Evolutionary conservation across 2,329 filamentous ascomycete genomes (phyloP).

Genomic region (Metarhizium guizhouense): DNA sequence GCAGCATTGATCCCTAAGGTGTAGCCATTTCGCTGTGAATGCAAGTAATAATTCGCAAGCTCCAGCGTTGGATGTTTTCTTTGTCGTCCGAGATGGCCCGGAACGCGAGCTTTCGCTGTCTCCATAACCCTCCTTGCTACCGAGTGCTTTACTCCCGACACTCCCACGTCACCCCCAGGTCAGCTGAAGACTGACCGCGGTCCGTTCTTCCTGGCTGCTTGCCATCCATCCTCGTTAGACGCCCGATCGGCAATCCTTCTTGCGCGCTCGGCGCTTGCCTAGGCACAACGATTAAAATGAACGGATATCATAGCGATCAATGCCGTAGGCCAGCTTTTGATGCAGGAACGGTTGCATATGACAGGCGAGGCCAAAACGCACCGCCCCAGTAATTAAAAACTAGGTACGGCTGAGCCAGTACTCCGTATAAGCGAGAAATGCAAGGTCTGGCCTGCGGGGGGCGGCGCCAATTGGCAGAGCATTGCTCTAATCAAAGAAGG

Average conservation of each 20-base stretch:
- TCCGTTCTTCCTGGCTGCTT: neutral
- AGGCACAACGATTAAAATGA: neutral
- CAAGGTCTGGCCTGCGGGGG: neutral
- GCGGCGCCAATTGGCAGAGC: neutral
- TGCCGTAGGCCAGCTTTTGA: neutral
- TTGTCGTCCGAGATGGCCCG: neutral
- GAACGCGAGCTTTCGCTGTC: neutral
- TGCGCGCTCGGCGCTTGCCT: neutral
- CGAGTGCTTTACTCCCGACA: neutral
- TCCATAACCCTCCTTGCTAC: neutral
- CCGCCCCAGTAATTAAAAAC: neutral
- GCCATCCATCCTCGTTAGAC: neutral
- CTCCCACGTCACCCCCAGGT: neutral
- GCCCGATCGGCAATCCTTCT: neutral
- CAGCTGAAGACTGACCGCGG: neutral
- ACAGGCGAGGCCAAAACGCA: conserved; percentile 4
- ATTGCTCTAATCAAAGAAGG: neutral
- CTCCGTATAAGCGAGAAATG: conserved; percentile 1
- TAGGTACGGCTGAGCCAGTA: neutral
- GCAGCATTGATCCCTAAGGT: neutral
- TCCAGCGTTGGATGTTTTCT: neutral
- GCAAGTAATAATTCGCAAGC: neutral
- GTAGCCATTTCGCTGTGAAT: neutral
- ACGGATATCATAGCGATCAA: neutral
- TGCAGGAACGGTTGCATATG: conserved; percentile 5